These are phyloP conservation scores for Phoenix dactylifera DNA, from an alignment of 176 grass and related monocot genomes.

Conservation along the genomic window DNA sequence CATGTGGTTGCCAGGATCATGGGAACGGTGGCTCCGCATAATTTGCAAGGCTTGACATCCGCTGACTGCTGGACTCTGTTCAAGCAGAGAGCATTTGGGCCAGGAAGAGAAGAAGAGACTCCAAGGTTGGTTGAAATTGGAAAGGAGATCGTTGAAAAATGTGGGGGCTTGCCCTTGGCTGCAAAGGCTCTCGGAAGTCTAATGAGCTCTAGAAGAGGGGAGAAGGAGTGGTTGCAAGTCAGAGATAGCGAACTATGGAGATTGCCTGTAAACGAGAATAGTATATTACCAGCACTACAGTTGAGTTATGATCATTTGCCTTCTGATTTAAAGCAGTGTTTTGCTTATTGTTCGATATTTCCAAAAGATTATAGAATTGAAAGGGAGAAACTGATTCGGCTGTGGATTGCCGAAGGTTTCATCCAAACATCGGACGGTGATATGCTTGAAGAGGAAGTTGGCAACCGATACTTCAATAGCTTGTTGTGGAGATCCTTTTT, in stretches of 20 bases:
- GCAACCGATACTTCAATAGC: too few species aligned
- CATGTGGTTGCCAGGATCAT: background rate
- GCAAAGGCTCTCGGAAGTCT: constrained; percentile 19
- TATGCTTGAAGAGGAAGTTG: too few species aligned
- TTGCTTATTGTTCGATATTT: too few species aligned
- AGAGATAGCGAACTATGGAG: too few species aligned
- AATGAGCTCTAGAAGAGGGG: background rate
- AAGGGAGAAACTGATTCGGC: too few species aligned
- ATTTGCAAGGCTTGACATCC: background rate
- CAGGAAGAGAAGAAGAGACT: background rate
- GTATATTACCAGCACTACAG: background rate
- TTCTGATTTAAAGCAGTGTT: background rate
- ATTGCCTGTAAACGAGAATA: too few species aligned
- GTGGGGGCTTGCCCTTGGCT: constrained; percentile 12
- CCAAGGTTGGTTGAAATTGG: constrained; percentile 12
- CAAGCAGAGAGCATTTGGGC: background rate
- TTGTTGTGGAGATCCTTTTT: too few species aligned
- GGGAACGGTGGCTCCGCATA: background rate
- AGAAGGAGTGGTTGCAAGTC: background rate
- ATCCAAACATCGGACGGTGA: too few species aligned
- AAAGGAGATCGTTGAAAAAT: constrained; percentile 21
- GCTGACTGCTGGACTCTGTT: constrained; percentile 17
- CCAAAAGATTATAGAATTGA: too few species aligned
- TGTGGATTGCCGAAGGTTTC: too few species aligned
- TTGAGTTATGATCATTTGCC: constrained; percentile 19